Conservation (phyloP, 2,329 filamentous ascomycete species). For the Curvularia verruculosa region DNA sequence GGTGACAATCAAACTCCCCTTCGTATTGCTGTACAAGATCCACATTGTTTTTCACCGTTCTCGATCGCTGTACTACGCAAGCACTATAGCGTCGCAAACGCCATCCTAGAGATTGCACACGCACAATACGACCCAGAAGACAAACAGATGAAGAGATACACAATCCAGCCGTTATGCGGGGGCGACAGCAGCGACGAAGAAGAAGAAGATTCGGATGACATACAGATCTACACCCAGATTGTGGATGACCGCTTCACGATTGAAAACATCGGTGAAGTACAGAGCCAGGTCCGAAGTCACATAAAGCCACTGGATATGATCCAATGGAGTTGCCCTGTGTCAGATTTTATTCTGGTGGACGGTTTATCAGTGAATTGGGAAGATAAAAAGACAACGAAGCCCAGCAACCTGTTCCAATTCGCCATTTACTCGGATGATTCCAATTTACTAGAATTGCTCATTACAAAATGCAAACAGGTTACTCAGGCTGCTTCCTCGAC, state of each 20-base stretch:
- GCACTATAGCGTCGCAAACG: slow-evolving; percentile 67
- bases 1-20: slow-evolving; percentile 61
- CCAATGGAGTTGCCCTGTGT: slow-evolving; percentile 28
- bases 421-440: slow-evolving; percentile 37
- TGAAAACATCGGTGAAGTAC: slow-evolving; percentile 74
- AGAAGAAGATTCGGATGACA: too few relatives aligned
- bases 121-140: slow-evolving; percentile 70
- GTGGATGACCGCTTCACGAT: slow-evolving; percentile 74
- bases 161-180: slow-evolving; percentile 52
- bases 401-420: slow-evolving; percentile 37
- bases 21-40: slow-evolving; percentile 66
- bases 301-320: slow-evolving; percentile 63
- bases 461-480: slow-evolving; percentile 24
- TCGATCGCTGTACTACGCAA: slow-evolving; percentile 70
- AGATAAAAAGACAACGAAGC: slow-evolving; percentile 6
- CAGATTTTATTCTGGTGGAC: slow-evolving; percentile 10
- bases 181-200: slow-evolving; percentile 46
- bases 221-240: slow-evolving; percentile 57
- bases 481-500: slow-evolving; percentile 15
- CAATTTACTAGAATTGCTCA: slow-evolving; percentile 24
- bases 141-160: slow-evolving; percentile 50
- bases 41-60: slow-evolving; percentile 63
- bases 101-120: slow-evolving; percentile 71
- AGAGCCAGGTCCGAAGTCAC: slow-evolving; percentile 71
- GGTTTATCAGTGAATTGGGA: slow-evolving; percentile 8